Evolutionary conservation across 1,284 basidiomycete species (phyloP), one percentile per base, ranked within the genome.

Genomic region (Moesziomyces sp.): DNA sequence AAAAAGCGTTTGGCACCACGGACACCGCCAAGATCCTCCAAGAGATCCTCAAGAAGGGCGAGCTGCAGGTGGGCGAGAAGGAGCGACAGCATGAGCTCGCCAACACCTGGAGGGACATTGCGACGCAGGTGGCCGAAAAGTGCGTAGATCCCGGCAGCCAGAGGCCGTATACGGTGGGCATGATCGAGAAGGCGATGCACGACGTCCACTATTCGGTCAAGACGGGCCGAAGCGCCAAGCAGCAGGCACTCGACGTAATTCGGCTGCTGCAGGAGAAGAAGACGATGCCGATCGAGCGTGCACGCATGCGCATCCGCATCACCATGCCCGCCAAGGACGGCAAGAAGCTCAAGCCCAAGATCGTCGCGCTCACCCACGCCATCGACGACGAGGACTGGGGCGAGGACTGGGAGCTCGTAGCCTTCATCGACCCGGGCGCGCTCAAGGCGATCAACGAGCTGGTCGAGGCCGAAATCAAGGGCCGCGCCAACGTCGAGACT

Each of bases 121-220:
- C 93, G 2, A 97, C 93, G 0, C 89, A 94, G 46, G 93, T 99
- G 5, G 91, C 94, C 1, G 93, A 95, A 85, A 95, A 94, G 87
- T 97, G 93, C 63, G 94, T 98, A 38, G 95, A 99, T 80, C 97
- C 96, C 1, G 85, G 87, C 3, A 96, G 93, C 3, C 91, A 94
- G 80, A 87, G 91, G 24, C 94, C 94, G 5, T 95, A 97, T 84
- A 92, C 94, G 2, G 93, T 96, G 47, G 92, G 93, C 21, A 94
- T 99, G 87, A 93, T 99, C 69, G 97, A 99, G 83, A 99, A 98
- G 86, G 95, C 94, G 0, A 96, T 99, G 93, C 87, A 89, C 24
- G 95, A 98, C 83, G 90, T 93, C 7, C 94, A 95, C 13, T 97
- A 92, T 85, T 94, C 92, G 74, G 91, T 97, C 42, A 92, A 93